Percentiles rank a stretch among this genome's conserved stretches.
These are phyloP conservation scores for Apophysomyces trapeziformis DNA, from an alignment of 371 early-diverging fungal genomes.

Conservation along the genomic window DNA sequence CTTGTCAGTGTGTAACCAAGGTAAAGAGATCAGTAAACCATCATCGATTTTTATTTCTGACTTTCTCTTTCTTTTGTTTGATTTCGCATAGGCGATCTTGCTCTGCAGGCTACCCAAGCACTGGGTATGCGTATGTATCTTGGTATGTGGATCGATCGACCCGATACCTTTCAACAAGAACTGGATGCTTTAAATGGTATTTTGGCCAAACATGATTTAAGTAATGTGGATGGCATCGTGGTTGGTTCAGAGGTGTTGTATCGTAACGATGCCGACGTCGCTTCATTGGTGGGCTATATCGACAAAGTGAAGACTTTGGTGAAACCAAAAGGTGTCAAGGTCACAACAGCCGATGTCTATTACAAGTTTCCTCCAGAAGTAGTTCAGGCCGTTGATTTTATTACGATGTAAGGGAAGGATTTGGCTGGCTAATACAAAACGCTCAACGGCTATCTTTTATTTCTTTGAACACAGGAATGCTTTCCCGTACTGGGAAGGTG, in stretches of 20 bases:
- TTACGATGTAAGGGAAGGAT: conserved; percentile 48
- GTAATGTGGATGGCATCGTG: conserved; percentile 56
- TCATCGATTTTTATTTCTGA: neutral
- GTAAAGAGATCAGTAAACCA: conserved; percentile 28
- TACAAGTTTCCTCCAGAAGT: conserved; percentile 51
- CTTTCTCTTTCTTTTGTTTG: neutral
- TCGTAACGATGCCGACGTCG: conserved; percentile 52
- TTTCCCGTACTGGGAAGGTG: conserved; percentile 74
- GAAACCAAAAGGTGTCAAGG: conserved; percentile 35
- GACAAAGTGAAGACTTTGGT: conserved; percentile 36
- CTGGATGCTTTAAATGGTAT: conserved; percentile 49
- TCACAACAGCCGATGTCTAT: conserved; percentile 66
- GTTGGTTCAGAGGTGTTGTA: conserved; percentile 70
- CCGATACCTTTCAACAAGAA: conserved; percentile 53
- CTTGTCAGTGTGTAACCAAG: conserved; percentile 59
- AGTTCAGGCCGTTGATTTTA: conserved; percentile 58
- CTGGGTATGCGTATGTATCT: conserved; percentile 61
- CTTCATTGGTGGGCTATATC: conserved; percentile 42
- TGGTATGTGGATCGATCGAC: conserved; percentile 66
- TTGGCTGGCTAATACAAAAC: neutral
- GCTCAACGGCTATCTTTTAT: neutral
- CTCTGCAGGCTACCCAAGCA: conserved; percentile 60
- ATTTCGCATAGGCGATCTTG: conserved; percentile 29
- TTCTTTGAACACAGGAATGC: conserved; percentile 45
- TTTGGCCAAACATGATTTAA: conserved; percentile 31